phyloP scores from a whole-genome alignment of 805 yeast species.

The Tetrapisispora pingtungensis region DNA sequence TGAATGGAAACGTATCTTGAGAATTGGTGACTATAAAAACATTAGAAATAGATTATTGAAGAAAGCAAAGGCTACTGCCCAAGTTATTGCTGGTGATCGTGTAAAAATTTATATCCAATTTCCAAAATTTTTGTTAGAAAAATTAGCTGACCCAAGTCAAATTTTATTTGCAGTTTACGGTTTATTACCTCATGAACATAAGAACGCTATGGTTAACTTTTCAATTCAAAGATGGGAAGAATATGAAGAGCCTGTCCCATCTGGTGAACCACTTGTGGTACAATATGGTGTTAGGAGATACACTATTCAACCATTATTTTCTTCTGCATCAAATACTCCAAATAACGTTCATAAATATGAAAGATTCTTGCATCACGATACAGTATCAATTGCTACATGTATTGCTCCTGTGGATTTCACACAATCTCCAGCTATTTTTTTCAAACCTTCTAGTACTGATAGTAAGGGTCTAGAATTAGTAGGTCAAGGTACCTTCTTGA shows the following conservation, averaged over 20 bases:
- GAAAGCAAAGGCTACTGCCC: slow-evolving; percentile 38
- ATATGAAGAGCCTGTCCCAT: slow-evolving; percentile 72
- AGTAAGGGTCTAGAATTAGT: slow-evolving; percentile 48
- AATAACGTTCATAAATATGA: slow-evolving; percentile 84
- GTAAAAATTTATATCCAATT: slow-evolving; percentile 52
- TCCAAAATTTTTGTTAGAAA: slow-evolving; percentile 38
- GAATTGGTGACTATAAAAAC: slow-evolving; percentile 67
- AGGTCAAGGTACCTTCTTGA: slow-evolving; percentile 85
- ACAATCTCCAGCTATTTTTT: slow-evolving; percentile 75
- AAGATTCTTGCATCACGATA: slow-evolving; percentile 72
- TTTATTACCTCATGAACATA: slow-evolving; percentile 76
- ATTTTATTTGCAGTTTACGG: slow-evolving; percentile 60
- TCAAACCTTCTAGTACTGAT: slow-evolving; percentile 46
- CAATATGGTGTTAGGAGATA: slow-evolving; percentile 93
- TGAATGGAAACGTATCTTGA: slow-evolving; percentile 65
- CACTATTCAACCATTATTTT: slow-evolving; percentile 71
- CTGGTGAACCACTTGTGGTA: slow-evolving; percentile 70
- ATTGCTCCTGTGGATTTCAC: slow-evolving; percentile 82
- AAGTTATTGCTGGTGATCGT: slow-evolving; percentile 52
- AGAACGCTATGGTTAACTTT: slow-evolving; percentile 72
- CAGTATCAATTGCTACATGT: slow-evolving; percentile 67
- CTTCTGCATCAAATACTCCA: slow-evolving; percentile 62
- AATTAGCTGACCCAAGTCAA: slow-evolving; percentile 34
- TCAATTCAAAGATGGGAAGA: slow-evolving; percentile 84
- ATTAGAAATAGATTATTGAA: slow-evolving; percentile 61